phyloP scores from a whole-genome alignment of 306 rosid species.

The Crotalaria pallida region DNA sequence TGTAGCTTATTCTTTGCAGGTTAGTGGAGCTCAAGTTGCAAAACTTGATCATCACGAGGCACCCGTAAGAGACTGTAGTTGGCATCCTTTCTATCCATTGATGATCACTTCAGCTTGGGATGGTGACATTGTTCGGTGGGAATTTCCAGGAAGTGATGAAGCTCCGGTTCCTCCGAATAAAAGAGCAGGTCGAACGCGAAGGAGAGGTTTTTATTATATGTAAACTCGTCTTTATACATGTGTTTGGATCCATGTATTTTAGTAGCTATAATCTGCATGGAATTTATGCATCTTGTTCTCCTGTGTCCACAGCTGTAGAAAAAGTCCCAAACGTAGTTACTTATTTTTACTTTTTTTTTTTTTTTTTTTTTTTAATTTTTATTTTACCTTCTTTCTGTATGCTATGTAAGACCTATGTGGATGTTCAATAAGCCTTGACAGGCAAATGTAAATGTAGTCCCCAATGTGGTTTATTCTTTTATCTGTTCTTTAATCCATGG shows the following conservation, averaged over 20 bases:
- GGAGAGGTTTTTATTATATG: conserved; percentile 23
- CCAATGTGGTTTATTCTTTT: background rate
- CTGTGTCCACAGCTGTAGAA: background rate
- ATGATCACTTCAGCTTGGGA: conserved; percentile 48
- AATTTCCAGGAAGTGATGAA: conserved; percentile 37
- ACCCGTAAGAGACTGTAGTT: conserved; percentile 51
- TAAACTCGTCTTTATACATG: conserved; percentile 16
- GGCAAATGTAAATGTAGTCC: background rate
- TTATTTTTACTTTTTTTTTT: conserved; percentile 11
- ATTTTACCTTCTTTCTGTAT: conserved; percentile 6
- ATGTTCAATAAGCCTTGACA: background rate
- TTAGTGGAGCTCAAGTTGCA: conserved; percentile 51
- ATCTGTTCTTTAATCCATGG: background rate
- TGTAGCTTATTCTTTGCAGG: conserved; percentile 22
- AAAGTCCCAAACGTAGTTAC: conserved; percentile 1
- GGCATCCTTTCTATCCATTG: conserved; percentile 53
- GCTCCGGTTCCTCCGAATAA: conserved; percentile 16
- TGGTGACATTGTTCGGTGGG: conserved; percentile 53
- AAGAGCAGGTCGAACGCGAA: conserved; percentile 13
- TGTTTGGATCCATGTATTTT: background rate
- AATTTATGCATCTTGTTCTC: background rate
- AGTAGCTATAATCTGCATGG: background rate
- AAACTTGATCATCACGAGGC: conserved; percentile 45
- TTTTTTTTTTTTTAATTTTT: no score
- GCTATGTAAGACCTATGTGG: background rate